A percentile compares a stretch with the other conserved stretches of the same genome.
Conservation (phyloP, 345 rosid species). For the Citrus trifoliata region DNA sequence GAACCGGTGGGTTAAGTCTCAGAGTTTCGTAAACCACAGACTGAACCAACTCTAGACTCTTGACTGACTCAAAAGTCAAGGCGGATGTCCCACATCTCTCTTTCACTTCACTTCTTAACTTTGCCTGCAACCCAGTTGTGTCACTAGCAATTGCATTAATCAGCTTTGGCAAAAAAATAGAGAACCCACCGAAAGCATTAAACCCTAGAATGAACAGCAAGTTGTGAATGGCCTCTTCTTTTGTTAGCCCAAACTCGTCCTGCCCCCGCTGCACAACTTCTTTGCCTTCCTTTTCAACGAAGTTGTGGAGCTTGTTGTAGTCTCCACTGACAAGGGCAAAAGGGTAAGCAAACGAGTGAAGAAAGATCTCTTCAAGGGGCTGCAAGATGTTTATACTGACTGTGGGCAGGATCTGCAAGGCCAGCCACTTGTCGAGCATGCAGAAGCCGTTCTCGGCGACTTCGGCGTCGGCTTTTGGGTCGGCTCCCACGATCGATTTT, state of each 20-base stretch:
- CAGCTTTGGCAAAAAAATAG: slow-evolving; percentile 50
- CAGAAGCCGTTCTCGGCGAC: slow-evolving; percentile 46
- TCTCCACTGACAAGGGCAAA: slow-evolving; percentile 48
- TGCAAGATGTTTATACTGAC: slow-evolving; percentile 38
- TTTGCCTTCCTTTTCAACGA: slow-evolving; percentile 45
- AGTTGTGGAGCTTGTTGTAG: slow-evolving; percentile 52
- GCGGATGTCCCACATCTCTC: slow-evolving; percentile 36
- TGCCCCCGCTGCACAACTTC: slow-evolving; percentile 47
- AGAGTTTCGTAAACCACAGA: slow-evolving; percentile 79
- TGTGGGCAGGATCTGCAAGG: slow-evolving; percentile 62
- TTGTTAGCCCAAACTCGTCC: slow-evolving; percentile 57
- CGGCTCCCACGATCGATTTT: slow-evolving; percentile 57
- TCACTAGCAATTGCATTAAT: slow-evolving; percentile 40
- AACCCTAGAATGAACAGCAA: slow-evolving; percentile 67
- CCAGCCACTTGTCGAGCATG: slow-evolving; percentile 62
- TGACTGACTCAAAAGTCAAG: slow-evolving; percentile 54
- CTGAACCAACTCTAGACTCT: slow-evolving; percentile 63
- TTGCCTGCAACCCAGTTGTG: slow-evolving; percentile 52
- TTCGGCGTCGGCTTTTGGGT: slow-evolving; percentile 42
- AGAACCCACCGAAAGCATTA: slow-evolving; percentile 87
- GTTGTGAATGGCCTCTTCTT: slow-evolving; percentile 62
- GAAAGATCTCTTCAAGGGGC: slow-evolving; percentile 68
- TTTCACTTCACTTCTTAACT: slow-evolving; percentile 49
- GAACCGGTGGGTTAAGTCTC: slow-evolving; percentile 74
- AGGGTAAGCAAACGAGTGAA: slow-evolving; percentile 83